Evolutionary conservation across 306 rosid species (phyloP), one percentile per base, ranked within the genome.

Genomic region (Hylodesmum podocarpum): DNA sequence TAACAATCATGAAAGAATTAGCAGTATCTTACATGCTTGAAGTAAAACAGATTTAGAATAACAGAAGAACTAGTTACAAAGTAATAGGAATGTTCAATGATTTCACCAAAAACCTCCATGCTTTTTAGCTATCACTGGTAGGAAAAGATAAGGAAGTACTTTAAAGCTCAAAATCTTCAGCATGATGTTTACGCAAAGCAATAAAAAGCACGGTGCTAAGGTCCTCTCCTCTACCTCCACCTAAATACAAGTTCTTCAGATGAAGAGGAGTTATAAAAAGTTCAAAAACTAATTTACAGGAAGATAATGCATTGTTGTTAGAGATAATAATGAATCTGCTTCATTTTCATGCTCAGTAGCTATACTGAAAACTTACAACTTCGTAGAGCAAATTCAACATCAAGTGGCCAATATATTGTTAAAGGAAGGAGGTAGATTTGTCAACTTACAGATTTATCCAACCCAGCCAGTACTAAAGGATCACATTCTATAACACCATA

Each of bases 401-500:
- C 75, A 70, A 50, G 49, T 33, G 63, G 44, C 50, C 3, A 70
- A 14, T 6, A 53, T 36, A 21, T 31, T n/a, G n/a, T 29, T 28
- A 1, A 24, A 24, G 46, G 33, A 3, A 7, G n/a, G 69, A 27
- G 10, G 10, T 3, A 34, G 50, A 64, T 16, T 53, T 28, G 63
- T 16, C 43, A 22, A 81, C 96, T 87, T 85, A 90, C 97, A 71
- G 91, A 87, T 88, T 78, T 84, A 70, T 92, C 97, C 78, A 92
- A 87, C 79, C 96, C 97, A 39, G 83, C 62, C 49, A 90, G 96
- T 80, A 90, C 80, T 81, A 84, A 64, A 64, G 93, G 90, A 77
- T 92, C 89, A 15, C 96, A 87, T 79, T 92, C 91, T 63, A 92
- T 84, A 77, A 92, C 88, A 58, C 96, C 97, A 75, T 92, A 92